Evolutionary conservation across 257 asterid species (phyloP).

Genomic region (Schizonepeta tenuifolia): DNA sequence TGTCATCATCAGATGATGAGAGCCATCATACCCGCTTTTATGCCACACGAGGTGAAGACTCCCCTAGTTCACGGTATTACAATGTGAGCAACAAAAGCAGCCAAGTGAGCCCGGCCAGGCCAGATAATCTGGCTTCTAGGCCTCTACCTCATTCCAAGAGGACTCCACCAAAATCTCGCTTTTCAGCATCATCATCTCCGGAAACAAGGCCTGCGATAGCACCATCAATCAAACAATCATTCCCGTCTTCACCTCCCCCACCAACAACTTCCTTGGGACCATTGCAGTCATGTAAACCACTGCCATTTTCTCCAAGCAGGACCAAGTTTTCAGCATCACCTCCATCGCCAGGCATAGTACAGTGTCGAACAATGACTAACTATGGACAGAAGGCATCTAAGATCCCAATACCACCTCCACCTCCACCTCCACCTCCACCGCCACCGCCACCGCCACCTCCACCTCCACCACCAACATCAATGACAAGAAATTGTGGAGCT

Average conservation of each 20-base stretch:
- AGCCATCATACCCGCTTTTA: conserved; percentile 55
- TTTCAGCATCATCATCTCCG: conserved; percentile 55
- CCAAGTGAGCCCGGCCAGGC: conserved; percentile 24
- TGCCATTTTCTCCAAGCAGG: conserved; percentile 55
- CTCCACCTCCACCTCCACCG: conserved; percentile 57
- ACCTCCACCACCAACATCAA: conserved; percentile 38
- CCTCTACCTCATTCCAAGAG: conserved; percentile 69
- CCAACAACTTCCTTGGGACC: conserved; percentile 36
- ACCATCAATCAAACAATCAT: conserved; percentile 60
- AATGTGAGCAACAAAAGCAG: conserved; percentile 33
- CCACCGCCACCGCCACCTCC: conserved; percentile 67
- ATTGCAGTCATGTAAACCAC: conserved; percentile 45
- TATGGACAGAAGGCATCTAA: conserved; percentile 44
- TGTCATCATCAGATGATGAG: conserved; percentile 87
- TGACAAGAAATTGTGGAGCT: conserved; percentile 38
- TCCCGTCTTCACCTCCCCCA: conserved; percentile 37
- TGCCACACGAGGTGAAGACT: conserved; percentile 56
- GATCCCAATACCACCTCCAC: conserved; percentile 51
- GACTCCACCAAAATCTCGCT: conserved; percentile 78
- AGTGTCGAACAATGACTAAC: conserved; percentile 48
- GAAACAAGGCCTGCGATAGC: conserved; percentile 47
- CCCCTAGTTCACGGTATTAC: conserved; percentile 44
- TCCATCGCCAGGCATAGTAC: conserved; percentile 58
- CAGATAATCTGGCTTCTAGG: conserved; percentile 36
- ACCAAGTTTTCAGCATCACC: conserved; percentile 68